phyloP scores from a whole-genome alignment of 306 rosid species.

The Calophaca sinica region DNA sequence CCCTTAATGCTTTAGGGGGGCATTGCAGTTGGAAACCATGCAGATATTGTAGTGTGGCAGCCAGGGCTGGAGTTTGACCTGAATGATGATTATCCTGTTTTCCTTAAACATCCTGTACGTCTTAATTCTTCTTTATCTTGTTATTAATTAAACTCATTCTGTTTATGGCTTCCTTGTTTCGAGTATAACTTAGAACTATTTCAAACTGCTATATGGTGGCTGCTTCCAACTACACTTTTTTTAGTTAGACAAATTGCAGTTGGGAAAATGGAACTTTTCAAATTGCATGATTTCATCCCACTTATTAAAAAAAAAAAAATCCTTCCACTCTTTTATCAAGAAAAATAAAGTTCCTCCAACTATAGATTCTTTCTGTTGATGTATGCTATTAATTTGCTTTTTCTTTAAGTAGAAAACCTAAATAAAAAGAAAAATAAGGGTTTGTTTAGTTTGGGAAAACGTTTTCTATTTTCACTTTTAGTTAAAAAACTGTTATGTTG shows the following conservation, averaged over 20 bases:
- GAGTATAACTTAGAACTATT: not conserved
- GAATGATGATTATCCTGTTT: conserved; percentile 60
- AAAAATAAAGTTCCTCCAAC: not conserved
- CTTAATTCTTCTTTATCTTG: conserved; percentile 22
- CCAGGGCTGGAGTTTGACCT: conserved; percentile 85
- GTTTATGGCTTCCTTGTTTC: not conserved
- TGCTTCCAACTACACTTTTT: conserved; percentile 6
- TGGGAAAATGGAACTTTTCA: too few species aligned
- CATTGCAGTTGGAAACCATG: conserved; percentile 78
- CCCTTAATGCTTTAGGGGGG: conserved; percentile 64
- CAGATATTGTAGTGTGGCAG: conserved; percentile 90
- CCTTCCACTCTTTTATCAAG: not conserved
- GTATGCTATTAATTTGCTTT: not conserved
- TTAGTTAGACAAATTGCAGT: conserved; percentile 13
- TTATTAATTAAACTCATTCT: conserved; percentile 28
- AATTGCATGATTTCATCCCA: too few species aligned
- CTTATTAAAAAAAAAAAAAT: too few species aligned
- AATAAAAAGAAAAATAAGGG: not conserved
- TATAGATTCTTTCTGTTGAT: not conserved
- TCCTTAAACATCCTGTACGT: conserved; percentile 77
- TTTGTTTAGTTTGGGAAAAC: too few species aligned
- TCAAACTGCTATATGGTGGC: conserved; percentile 30
- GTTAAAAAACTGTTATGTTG: not conserved
- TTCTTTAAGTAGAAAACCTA: not conserved
- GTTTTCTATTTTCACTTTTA: too few species aligned